Base-by-base conservation (phyloP, 176 grass and related monocot genomes). In the Rhynchospora tenuis region DNA sequence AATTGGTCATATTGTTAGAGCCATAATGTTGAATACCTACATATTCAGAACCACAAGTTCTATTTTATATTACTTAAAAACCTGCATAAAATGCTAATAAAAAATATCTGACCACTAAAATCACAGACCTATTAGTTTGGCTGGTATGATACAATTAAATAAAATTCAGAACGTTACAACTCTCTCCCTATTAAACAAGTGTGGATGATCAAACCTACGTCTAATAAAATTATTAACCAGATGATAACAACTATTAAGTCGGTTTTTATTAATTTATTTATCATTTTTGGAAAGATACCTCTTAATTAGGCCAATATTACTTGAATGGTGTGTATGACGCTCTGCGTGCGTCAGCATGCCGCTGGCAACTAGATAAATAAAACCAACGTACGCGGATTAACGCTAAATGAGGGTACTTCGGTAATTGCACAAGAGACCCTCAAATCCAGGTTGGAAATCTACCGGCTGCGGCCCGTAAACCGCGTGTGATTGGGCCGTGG, bases 381-480 rank as follows among this genome's bases (percentile, higher is more conserved):
- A 63, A 46, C 1, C 9, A 83, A 57, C 3, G 0, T 14, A 47
- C 0, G 42, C 42, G 16, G 5, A 57, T 63, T 22, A 64, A 65
- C 0, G 33, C 19, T n/a, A 31, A 29, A 10, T 11, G 15, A 56
- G 70, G 56, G 83, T 17, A 64, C 6, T 47, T 48, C 3, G 6
- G 83, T 77, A 77, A 77, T 85, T 59, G 14, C 64, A n/a, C 6
- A 26, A 16, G 19, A 23, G 81, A 73, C 64, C 69, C 55, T 60
- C 7, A 52, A 85, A 85, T 78, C 57, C 71, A 23, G 71, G 57
- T 56, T 33, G 44, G 26, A 85, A 50, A 13, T 46, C 9, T 19
- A 77, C 83, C 33, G 83, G 83, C 83, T 64, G 55, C 29, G 56
- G 71, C 71, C 70, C 70, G 83, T 77, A 61, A 85, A 78, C 71